phyloP scores from a whole-genome alignment of 345 rosid species.

The Murraya paniculata region DNA sequence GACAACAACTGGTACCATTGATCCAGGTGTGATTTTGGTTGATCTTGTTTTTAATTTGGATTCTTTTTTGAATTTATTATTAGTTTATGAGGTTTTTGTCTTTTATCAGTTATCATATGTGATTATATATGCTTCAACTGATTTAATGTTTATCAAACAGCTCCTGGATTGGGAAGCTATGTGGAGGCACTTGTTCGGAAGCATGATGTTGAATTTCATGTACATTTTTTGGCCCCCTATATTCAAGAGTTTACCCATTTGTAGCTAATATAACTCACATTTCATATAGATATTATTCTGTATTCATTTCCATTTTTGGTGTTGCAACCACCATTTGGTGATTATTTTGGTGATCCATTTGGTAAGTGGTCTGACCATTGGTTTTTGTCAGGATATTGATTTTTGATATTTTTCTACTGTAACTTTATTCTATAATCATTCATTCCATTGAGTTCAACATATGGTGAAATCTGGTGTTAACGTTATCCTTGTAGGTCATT shows the following conservation, averaged over 20 bases:
- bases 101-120: neutral
- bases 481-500: neutral
- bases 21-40: slow-evolving; percentile 59
- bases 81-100: neutral
- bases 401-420: neutral
- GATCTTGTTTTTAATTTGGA: slow-evolving; percentile 12
- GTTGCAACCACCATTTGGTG: neutral
- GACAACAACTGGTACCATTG: slow-evolving; percentile 69
- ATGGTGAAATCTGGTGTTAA: neutral
- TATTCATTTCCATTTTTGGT: neutral
- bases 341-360: no score
- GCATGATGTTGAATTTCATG: slow-evolving; percentile 87
- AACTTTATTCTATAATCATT: neutral
- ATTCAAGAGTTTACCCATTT: neutral
- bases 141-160: slow-evolving; percentile 43
- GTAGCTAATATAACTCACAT: neutral
- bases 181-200: slow-evolving; percentile 91
- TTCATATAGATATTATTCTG: neutral
- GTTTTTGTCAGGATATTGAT: neutral
- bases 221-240: slow-evolving; percentile 30
- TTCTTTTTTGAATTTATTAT: neutral
- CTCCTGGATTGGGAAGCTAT: slow-evolving; percentile 94
- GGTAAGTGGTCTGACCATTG: neutral
- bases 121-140: neutral
- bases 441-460: neutral